phyloP scores from a whole-genome alignment of 805 yeast genomes.

The Lipomyces sp. region DNA sequence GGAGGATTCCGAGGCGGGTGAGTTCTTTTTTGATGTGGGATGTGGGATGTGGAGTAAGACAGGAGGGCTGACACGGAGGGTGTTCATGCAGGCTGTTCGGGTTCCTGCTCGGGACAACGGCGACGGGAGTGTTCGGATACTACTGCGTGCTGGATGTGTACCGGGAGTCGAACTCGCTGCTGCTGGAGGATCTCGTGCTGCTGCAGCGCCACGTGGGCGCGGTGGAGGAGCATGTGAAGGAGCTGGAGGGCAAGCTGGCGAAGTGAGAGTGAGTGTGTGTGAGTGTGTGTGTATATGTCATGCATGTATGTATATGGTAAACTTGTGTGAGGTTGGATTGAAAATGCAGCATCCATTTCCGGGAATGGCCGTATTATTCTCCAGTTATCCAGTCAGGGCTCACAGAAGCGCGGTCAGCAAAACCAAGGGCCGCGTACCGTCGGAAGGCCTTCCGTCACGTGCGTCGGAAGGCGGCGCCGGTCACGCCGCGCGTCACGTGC shows the following conservation, averaged over 20 bases:
- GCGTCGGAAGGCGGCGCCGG: no score
- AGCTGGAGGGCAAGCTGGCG: constrained; percentile 44
- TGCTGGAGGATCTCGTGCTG: constrained; percentile 69
- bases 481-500: neutral
- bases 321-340: no score
- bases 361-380: no score
- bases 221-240: constrained; percentile 66
- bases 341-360: no score
- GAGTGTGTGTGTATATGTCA: no score
- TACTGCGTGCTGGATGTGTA: constrained; percentile 76
- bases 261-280: neutral
- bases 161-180: constrained; percentile 65
- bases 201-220: constrained; percentile 65
- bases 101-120: constrained; percentile 69
- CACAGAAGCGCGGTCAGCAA: no score
- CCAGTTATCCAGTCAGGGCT: no score
- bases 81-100: constrained; percentile 53
- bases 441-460: no score
- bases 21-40: constrained; percentile 10
- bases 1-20: constrained; percentile 48
- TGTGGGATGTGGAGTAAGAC: neutral
- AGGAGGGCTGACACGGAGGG: neutral
- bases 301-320: no score
- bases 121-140: constrained; percentile 73
- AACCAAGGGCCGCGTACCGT: no score